Evolutionary conservation across 768 basidiomycete genomes (phyloP), one percentile per base, ranked within the genome.

Genomic region (Hemileccinum rubropunctum): DNA sequence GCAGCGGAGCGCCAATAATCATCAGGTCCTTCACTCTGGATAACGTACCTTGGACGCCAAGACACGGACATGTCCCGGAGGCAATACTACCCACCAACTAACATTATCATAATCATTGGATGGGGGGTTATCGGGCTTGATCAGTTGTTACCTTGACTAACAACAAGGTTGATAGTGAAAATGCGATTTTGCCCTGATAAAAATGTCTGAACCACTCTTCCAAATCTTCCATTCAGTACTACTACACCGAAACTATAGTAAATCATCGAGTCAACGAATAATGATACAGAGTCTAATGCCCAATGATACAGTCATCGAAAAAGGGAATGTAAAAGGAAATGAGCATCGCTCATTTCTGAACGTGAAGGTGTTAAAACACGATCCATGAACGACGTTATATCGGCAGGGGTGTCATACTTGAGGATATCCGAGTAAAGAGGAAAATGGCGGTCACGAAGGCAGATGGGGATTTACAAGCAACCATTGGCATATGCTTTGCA

Each of bases 211-310:
- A 23, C 23, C 23, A 23, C n/a, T 23, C 23, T 23, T 23, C 6
- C 23, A 23, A 23, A 23, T 23, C 23, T 42, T 42, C 18, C 38
- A 45, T 51, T 45, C 39, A 26, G 13, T 4, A 32, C 7, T 8
- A n/a, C 8, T 21, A 21, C 15, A 3, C 14, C 7, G 15, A 35
- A 18, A 12, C 23, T 36, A 52, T 27, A 46, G 4, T n/a, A 26
- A 26, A 42, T 17, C 20, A 10, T 46, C 34, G 23, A 42, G 13
- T 26, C 12, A 26, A 40, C 3, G 1, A 36, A 47, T 66, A 64
- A 6, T 1, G 27, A 64, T 68, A 66, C 67, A 66, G 1, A 15
- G 27, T 67, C 56, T 69, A 65, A 21, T 36, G n/a, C 11, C 18
- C 11, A 56, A 47, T 27, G 17, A 58, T 60, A 65, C 59, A 68